Evolutionary conservation across 2,329 filamentous ascomycete genomes (phyloP).

Genomic region (Colletotrichum sp.): DNA sequence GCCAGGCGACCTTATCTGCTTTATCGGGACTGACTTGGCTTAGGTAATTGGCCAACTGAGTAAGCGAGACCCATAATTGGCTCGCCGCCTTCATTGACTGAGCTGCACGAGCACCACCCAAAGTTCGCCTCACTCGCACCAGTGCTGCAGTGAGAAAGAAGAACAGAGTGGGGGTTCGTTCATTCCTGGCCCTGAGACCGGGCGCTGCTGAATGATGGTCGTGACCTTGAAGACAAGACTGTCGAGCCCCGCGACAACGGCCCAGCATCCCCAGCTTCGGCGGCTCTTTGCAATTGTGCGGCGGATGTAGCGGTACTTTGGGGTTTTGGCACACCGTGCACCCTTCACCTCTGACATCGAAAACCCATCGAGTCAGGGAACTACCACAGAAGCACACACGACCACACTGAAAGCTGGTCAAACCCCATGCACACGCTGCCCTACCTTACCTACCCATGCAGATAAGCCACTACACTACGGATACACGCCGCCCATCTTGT

Average conservation of each 20-base stretch:
- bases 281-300: background rate
- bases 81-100: background rate
- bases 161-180: background rate
- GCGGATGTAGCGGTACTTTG: slow-evolving; percentile 15
- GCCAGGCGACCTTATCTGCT: background rate
- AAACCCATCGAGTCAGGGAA: slow-evolving; percentile 15
- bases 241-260: background rate
- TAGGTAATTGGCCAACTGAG: background rate
- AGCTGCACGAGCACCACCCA: background rate
- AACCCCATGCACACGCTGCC: background rate
- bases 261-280: background rate
- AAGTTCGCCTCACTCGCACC: background rate
- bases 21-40: background rate
- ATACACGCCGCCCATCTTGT: background rate
- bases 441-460: background rate
- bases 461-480: background rate
- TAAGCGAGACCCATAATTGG: background rate
- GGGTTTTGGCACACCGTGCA: background rate
- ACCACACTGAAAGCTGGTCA: background rate
- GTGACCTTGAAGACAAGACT: background rate
- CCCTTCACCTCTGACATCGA: slow-evolving; percentile 4
- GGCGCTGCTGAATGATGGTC: background rate
- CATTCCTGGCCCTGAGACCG: background rate
- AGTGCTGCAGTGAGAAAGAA: background rate
- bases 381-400: background rate